Evolutionary conservation across 1,284 basidiomycete species (phyloP), one percentile per base, ranked within the genome.

Genomic region (Xanthoconium separans): DNA sequence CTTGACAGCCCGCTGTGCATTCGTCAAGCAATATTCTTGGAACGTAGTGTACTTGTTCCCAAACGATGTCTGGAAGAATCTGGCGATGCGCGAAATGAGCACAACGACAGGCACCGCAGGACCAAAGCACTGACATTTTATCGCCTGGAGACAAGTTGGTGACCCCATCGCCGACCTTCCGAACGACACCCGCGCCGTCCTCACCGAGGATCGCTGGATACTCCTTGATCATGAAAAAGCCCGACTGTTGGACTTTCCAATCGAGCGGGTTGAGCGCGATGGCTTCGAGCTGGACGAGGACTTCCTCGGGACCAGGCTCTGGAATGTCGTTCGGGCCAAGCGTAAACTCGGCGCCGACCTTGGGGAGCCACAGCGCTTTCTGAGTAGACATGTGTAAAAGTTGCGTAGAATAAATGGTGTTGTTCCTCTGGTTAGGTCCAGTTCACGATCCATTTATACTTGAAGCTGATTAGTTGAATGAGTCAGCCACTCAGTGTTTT

Each of bases 21-120:
- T 55, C 0, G 66, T 65, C 15, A 77, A 52, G 11, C 70, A 63
- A 51, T 78, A 80, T 56, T 82, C 73, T 65, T 82, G 78, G 61
- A 74, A 79, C 0, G 73, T 49, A 31, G n/a, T 5, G 20, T 36
- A 29, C 4, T 52, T 50, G 27, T 54, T 54, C 6, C 44, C 51
- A 20, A 54, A 46, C 11, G 11, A 30, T 22, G 37, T 33, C 9
- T 34, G 53, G 37, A 54, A 54, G 24, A 27, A 40, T 22, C 51
- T 54, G 27, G 16, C 1, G 2, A 9, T 18, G 24, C 9, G 8
- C n/a, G 6, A 27, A n/a, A 3, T 44, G 9, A 41, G 15, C 50
- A 44, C 6, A 4, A 27, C 15, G 29, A 24, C 40, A 36, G 27
- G 39, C 22, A 34, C 36, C 2, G 11, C 2, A 6, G 29, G 20